Evolutionary conservation across 2,329 filamentous ascomycete species (phyloP).

Genomic region (Beauveria bassiana): DNA sequence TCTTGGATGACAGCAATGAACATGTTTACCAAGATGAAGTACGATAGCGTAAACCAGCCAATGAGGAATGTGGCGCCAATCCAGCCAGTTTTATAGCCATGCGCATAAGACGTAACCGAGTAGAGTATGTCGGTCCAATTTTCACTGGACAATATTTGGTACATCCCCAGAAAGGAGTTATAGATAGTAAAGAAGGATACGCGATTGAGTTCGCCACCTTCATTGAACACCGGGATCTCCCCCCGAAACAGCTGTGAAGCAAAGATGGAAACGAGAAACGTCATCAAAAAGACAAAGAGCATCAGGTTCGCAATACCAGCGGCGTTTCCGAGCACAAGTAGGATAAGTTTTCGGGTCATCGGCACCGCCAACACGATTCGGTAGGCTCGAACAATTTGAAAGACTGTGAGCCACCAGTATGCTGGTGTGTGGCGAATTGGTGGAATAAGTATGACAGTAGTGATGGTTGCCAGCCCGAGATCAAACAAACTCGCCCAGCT

Average conservation of each 20-base stretch:
- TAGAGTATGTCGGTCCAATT: slow-evolving; percentile 92
- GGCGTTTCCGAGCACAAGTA: slow-evolving; percentile 82
- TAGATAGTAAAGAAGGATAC: slow-evolving; percentile 86
- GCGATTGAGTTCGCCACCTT: slow-evolving; percentile 52
- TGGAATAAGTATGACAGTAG: slow-evolving; percentile 78
- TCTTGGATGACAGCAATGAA: slow-evolving; percentile 99
- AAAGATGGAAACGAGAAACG: slow-evolving; percentile 88
- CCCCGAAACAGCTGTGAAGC: slow-evolving; percentile 89
- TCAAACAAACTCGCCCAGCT: slow-evolving; percentile 73
- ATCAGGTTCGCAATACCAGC: slow-evolving; percentile 90
- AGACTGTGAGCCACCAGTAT: slow-evolving; percentile 85
- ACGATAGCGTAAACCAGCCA: slow-evolving; percentile 90
- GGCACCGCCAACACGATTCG: slow-evolving; percentile 84
- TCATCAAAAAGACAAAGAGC: slow-evolving; percentile 92
- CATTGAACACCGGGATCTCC: slow-evolving; percentile 61
- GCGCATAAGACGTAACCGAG: slow-evolving; percentile 64
- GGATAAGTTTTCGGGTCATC: slow-evolving; percentile 78
- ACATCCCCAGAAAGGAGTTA: slow-evolving; percentile 96
- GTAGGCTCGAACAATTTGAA: slow-evolving; percentile 89
- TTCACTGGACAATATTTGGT: slow-evolving; percentile 90
- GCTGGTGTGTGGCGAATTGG: slow-evolving; percentile 64
- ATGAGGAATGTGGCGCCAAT: slow-evolving; percentile 87
- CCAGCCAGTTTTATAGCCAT: slow-evolving; percentile 68
- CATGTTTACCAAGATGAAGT: slow-evolving; percentile 97
- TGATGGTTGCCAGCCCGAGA: slow-evolving; percentile 69